Conservation (phyloP, 192 early-diverging fungal genomes). For the Fimicolochytrium jonesii region DNA sequence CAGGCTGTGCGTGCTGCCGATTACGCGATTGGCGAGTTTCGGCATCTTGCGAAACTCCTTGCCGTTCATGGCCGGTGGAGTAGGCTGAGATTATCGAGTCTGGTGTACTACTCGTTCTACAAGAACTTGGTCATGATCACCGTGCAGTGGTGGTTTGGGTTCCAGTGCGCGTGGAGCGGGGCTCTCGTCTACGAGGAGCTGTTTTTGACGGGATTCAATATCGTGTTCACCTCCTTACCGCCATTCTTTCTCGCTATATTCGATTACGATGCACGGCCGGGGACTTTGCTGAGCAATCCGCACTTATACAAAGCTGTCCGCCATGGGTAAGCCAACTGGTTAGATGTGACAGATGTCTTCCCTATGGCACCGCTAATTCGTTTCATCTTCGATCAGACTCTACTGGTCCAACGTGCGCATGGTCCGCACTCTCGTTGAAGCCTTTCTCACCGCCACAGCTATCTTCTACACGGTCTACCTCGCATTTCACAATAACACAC, state of each 20-base stretch:
- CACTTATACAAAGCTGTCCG: constrained; percentile 41
- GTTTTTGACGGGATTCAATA: constrained; percentile 52
- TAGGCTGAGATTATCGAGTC: constrained; percentile 28
- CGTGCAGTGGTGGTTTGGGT: constrained; percentile 49
- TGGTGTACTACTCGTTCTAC: constrained; percentile 54
- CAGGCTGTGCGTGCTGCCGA: constrained; percentile 57
- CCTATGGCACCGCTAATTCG: no score
- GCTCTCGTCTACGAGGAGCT: constrained; percentile 48
- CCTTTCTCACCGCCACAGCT: background rate
- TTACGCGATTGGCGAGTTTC: constrained; percentile 55
- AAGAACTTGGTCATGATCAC: constrained; percentile 55
- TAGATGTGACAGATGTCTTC: no score
- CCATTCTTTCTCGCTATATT: constrained; percentile 47
- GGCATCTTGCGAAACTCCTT: constrained; percentile 45
- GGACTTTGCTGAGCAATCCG: constrained; percentile 31
- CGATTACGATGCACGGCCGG: constrained; percentile 44
- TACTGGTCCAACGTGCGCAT: constrained; percentile 16
- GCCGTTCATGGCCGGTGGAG: constrained; percentile 52
- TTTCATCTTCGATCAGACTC: no score
- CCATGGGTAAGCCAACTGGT: constrained; percentile 19
- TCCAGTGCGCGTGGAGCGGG: constrained; percentile 43
- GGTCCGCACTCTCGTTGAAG: constrained; percentile 1
- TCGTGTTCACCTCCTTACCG: constrained; percentile 49
- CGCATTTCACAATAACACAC: constrained; percentile 27
- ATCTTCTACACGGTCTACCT: constrained; percentile 39